Evolutionary conservation across 2,329 filamentous ascomycete genomes (phyloP), one percentile per base, ranked within the genome.

Genomic region (Verticillium isaacii): DNA sequence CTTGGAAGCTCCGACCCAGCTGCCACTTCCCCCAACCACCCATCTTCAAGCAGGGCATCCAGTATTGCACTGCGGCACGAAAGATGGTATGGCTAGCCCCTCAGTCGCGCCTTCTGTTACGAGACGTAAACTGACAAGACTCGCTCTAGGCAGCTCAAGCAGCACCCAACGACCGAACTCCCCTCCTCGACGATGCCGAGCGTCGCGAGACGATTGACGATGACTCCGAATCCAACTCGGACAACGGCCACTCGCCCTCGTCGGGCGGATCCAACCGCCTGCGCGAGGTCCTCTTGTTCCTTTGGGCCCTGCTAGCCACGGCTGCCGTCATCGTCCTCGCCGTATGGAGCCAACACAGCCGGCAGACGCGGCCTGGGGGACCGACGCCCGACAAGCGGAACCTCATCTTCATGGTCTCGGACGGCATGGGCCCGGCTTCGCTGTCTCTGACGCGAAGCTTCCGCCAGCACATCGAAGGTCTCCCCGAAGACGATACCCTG

Each of bases 321-420:
- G 85, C 88, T 7, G 85, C 85, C 56, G 88, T 96, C 59, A 87
- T 97, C 67, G 79, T 96, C 36, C 82, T 97, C 23, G 91, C 91
- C 3, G 90, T 95, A n/a, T 82, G 81, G 77, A 77, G 91, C 17
- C 90, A 92, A 71, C 92, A 97, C 74, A 84, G 87, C 68, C 81
- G 86, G 64, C 78, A 83, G 61, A 82, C 80, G 12, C 72, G 58
- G 62, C 71, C 65, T 58, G 19, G 19, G 9, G 73, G 69, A 32
- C 70, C 64, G 41, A 70, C 72, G 12, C 32, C 63, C 63, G 65
- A 61, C 66, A 99, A 98, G 82, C 86, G 92, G 60, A 99, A 98
- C 76, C 82, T 99, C 60, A 89, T 99, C 69, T 98, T 99, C 81
- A 99, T 99, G 95, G 94, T 99, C 41, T 97, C 92, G 0, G 95